These are phyloP conservation scores for Fraxinus ornus DNA, from an alignment of 305 asterid genomes.

Conservation along the genomic window DNA sequence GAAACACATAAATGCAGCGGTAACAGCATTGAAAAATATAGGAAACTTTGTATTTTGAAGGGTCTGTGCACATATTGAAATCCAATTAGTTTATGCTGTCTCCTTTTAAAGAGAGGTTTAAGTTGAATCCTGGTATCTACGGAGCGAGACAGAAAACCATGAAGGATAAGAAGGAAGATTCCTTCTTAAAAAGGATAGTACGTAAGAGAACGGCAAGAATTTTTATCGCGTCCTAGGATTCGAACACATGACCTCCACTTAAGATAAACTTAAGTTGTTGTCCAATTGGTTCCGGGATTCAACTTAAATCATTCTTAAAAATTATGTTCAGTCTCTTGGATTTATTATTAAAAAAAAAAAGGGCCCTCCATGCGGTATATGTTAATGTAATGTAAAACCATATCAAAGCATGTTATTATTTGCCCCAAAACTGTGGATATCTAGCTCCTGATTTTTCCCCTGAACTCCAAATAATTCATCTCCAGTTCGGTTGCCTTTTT, in stretches of 20 bases:
- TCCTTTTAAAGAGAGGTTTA: neutral
- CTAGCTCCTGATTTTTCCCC: neutral
- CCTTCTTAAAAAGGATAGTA: too few relatives aligned
- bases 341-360: neutral
- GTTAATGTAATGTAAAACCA: neutral
- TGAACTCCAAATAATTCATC: slow-evolving; percentile 5
- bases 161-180: too few relatives aligned
- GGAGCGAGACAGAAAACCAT: too few relatives aligned
- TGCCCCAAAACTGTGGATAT: neutral
- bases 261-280: too few relatives aligned
- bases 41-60: neutral
- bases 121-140: too few relatives aligned
- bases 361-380: neutral
- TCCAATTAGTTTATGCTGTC: neutral
- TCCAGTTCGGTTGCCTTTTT: slow-evolving; percentile 11
- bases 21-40: neutral
- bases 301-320: neutral
- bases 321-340: neutral
- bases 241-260: too few relatives aligned
- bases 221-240: neutral
- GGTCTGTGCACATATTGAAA: neutral
- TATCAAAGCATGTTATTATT: neutral
- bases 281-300: too few relatives aligned
- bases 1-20: neutral
- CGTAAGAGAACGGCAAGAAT: too few relatives aligned